Conservation (phyloP, 129 eudicot species). For the Centaurea solstitialis region DNA sequence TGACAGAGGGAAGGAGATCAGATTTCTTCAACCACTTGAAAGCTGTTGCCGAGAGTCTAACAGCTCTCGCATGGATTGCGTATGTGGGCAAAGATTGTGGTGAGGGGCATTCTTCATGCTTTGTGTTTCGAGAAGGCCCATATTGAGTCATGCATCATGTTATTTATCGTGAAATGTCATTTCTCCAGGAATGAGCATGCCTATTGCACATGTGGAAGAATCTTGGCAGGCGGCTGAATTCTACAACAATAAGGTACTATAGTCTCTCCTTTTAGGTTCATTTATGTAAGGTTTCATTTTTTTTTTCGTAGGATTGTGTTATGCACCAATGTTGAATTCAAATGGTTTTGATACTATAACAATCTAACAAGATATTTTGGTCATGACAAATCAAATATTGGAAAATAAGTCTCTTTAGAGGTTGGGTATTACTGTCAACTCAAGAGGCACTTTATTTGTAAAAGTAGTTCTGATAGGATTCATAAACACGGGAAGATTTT, state of each 20-base stretch:
- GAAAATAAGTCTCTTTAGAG: background rate
- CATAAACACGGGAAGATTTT: background rate
- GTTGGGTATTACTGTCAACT: background rate
- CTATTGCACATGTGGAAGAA: constrained; percentile 91
- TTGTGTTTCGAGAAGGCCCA: background rate
- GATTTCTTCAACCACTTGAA: constrained; percentile 83
- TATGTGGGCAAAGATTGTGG: constrained; percentile 92
- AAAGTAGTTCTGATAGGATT: background rate
- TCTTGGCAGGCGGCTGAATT: constrained; percentile 95
- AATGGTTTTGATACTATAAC: background rate
- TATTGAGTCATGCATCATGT: background rate
- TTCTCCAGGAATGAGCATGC: constrained; percentile 85
- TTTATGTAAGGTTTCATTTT: background rate
- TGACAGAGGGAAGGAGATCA: constrained; percentile 91
- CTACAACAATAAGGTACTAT: constrained; percentile 77
- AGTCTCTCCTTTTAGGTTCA: background rate
- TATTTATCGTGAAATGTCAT: constrained; percentile 14
- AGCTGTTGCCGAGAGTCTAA: constrained; percentile 73
- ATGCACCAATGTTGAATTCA: background rate
- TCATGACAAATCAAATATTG: background rate
- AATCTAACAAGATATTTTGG: background rate
- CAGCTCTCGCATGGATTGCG: constrained; percentile 96
- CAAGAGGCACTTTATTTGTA: background rate
- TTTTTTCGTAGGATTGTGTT: background rate
- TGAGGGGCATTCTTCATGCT: constrained; percentile 31